Percentiles rank a stretch among this genome's conserved stretches.
Conservation (phyloP, 2,329 filamentous ascomycete species). For the Cercospora nicotianae region DNA sequence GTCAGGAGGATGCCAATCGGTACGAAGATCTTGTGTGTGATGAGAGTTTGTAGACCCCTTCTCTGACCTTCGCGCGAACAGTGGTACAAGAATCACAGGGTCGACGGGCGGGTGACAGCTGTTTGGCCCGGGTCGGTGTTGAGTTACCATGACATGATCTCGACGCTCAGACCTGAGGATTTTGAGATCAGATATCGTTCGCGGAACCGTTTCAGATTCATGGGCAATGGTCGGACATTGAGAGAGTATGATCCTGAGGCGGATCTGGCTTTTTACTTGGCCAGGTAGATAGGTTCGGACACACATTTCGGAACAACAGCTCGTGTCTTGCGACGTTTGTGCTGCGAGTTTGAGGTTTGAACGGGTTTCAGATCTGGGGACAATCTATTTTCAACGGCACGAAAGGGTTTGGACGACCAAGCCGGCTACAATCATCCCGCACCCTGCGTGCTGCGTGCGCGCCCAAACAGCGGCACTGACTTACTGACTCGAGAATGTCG, state of each 20-base stretch:
- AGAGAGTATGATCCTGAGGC: slow-evolving; percentile 32
- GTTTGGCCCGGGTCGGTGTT: slow-evolving; percentile 35
- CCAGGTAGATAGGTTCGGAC: slow-evolving; percentile 19
- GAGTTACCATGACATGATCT: slow-evolving; percentile 36
- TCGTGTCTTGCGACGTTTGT: background rate
- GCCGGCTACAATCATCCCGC: background rate
- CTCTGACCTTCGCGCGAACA: slow-evolving; percentile 2
- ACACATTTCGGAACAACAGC: background rate
- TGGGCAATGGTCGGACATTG: slow-evolving; percentile 52
- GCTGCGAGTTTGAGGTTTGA: background rate
- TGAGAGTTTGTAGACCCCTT: background rate
- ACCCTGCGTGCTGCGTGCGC: background rate
- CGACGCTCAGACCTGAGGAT: slow-evolving; percentile 49
- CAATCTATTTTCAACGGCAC: background rate
- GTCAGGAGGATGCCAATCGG: slow-evolving; percentile 34
- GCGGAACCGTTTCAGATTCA: slow-evolving; percentile 49
- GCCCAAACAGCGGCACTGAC: background rate
- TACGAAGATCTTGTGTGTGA: background rate
- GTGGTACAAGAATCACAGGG: slow-evolving; percentile 36
- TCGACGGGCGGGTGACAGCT: slow-evolving; percentile 38
- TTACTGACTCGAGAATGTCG: background rate
- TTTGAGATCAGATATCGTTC: slow-evolving; percentile 50
- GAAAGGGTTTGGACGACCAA: background rate
- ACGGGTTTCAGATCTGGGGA: background rate
- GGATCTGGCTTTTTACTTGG: slow-evolving; percentile 31